Conservation (phyloP, 1,284 basidiomycete genomes). For the Schizopora paradoxa region DNA sequence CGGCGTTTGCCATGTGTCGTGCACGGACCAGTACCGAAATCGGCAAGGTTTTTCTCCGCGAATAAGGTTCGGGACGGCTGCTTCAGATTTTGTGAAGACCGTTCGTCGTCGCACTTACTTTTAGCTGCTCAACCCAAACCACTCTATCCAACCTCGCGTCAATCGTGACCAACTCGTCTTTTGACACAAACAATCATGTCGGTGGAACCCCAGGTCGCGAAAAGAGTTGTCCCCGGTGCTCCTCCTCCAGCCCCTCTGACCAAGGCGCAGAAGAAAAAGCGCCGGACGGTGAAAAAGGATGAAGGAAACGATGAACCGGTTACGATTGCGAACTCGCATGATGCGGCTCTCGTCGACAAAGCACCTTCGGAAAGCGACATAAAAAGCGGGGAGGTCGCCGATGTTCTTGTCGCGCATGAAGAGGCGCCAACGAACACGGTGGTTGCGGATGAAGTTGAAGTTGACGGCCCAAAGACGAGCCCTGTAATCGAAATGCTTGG, state of each 20-base stretch:
- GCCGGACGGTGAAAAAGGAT: conserved; percentile 44
- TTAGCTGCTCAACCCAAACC: too few species aligned
- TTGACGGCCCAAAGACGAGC: conserved; percentile 43
- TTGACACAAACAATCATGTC: too few species aligned
- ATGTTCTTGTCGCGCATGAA: conserved; percentile 41
- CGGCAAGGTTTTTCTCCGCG: too few species aligned
- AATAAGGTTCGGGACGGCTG: too few species aligned
- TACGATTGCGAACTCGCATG: conserved; percentile 40
- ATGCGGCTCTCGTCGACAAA: conserved; percentile 45
- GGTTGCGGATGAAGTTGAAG: conserved; percentile 36
- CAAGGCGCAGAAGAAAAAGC: conserved; percentile 67
- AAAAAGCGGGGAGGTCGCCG: conserved; percentile 43
- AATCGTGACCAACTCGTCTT: too few species aligned
- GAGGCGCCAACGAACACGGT: conserved; percentile 29
- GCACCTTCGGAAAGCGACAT: conserved; percentile 43
- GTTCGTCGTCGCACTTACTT: too few species aligned
- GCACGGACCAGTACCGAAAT: too few species aligned
- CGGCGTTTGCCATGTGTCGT: too few species aligned
- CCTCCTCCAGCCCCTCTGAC: conserved; percentile 51
- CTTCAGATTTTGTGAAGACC: too few species aligned
- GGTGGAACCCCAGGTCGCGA: too few species aligned
- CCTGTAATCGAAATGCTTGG: conserved; percentile 72
- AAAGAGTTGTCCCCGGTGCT: conserved; percentile 59
- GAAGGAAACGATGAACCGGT: conserved; percentile 34
- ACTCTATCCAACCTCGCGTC: too few species aligned